Conservation (phyloP, 345 rosid genomes). For the Conringia planisiliqua region DNA sequence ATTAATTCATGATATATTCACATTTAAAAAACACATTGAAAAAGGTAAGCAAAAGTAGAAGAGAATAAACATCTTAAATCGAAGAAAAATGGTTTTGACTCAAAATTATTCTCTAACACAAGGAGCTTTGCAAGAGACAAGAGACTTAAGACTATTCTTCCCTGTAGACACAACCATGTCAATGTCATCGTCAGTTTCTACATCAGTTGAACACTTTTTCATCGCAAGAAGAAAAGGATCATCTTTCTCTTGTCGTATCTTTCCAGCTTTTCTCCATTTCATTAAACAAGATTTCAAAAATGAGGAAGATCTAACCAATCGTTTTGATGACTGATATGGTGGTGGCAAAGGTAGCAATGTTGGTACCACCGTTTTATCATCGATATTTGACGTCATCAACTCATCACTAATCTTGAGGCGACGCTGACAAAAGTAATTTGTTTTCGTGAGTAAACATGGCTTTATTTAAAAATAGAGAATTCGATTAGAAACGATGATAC, state of each 20-base stretch:
- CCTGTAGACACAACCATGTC: not conserved
- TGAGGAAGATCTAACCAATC: constrained; percentile 17
- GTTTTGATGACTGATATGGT: constrained; percentile 1
- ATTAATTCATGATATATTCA: not conserved
- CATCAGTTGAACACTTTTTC: not conserved
- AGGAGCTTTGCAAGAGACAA: constrained; percentile 25
- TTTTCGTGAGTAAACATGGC: not conserved
- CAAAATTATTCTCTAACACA: not conserved
- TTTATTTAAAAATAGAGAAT: not conserved
- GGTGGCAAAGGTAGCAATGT: constrained; percentile 17
- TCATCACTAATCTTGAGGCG: not conserved
- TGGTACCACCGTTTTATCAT: constrained; percentile 7
- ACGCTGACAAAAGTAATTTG: not conserved
- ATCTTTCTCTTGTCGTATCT: constrained; percentile 2
- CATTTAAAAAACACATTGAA: not conserved
- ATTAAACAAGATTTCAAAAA: not conserved
- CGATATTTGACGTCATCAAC: not conserved
- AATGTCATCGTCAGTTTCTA: not conserved
- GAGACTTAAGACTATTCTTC: not conserved
- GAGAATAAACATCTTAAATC: not conserved
- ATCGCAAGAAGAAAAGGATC: constrained; percentile 20
- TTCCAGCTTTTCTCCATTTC: constrained; percentile 4
- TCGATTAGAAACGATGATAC: not conserved
- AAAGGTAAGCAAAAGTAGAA: not conserved
- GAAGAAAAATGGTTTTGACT: not conserved